Evolutionary conservation across 495 filamentous ascomycete species (phyloP), one percentile per base, ranked within the genome.

Genomic region (Niebla homalea): DNA sequence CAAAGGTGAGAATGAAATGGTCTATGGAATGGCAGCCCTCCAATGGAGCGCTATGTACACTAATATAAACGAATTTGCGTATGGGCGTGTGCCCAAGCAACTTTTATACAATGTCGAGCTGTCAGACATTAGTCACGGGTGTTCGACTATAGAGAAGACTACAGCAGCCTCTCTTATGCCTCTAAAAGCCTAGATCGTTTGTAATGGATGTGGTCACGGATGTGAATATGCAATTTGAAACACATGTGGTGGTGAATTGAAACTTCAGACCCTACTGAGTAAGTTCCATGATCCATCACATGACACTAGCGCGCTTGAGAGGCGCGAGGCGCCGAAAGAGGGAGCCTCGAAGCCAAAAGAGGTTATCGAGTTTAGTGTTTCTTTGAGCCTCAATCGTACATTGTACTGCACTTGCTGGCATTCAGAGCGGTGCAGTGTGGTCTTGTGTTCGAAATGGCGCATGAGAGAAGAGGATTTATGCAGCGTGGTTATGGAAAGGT

Each of bases 401-500:
- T 7, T 12, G 7, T 32, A 32, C 29, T 32, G 29, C 29, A 32
- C 7, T 32, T 12, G 29, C 14, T 32, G 29, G 29, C 0, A 12
- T 32, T 32, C 29, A 32, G 29, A 11, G 7, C 29, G 29, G 29
- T 5, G 7, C 10, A 1, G 10, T 32, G 10, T 7, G 14, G 2
- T 8, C 29, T 32, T 32, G 29, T 7, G 29, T 48, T 22, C 45
- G 46, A 36, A 5, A 56, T 56, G 53, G 53, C 53, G 49, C 18
- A 49, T 52, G 49, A 29, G 50, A 44, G 29, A 7, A 42, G 7
- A 26, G 19, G 16, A 12, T 25, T 8, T 36, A 19, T 15, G 29
- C 36, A 52, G 38, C 26, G 18, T 32, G 36, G 38, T 49, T 49
- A 56, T 56, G 53, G 53, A 56, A 50, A 51, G 40, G 37, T 36